Evolutionary conservation across 306 rosid species (phyloP), one percentile per base, ranked within the genome.

Genomic region (Benincasa hispida): DNA sequence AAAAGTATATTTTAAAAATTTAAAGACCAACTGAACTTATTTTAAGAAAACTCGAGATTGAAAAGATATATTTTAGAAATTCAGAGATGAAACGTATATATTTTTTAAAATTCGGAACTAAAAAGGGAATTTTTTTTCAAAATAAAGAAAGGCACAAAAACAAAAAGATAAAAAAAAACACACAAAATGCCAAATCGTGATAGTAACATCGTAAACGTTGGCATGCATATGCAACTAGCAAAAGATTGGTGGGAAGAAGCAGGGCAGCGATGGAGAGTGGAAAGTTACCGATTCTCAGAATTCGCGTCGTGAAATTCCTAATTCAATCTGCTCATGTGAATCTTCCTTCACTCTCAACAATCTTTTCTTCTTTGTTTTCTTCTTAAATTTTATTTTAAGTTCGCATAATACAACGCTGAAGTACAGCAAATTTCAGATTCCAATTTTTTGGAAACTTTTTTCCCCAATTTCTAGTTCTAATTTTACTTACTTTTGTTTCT

Each of bases 281-380:
- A 57, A 19, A 10, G 14, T 81, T 77, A 66, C 50, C 83, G 58
- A n/a, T 66, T 77, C 79, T 77, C 53, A 89, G 92, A 5, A 80
- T 66, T 37, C 76, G 78, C 9, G 27, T 83, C 62, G 51, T 89
- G 12, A 84, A 86, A 66, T 88, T 93, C 76, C 91, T 93, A 41
- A 83, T 91, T 66, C 82, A 86, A 37, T 91, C 89, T 65, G 65
- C 98, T 83, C 84, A 85, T 21, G 97, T 89, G 66, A 60, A 30
- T 27, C 58, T n/a, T 50, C 15, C 17, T 42, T 28, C 30, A 22
- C 41, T 35, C 10, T 67, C 59, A 58, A 3, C 11, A 19, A 70
- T 56, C 24, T 19, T 22, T 1, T 37, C 37, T 19, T 6, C 13
- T 10, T 13, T 60, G 35, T 53, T 18, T 13, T 21, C 18, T 57